Percentiles rank a stretch among this genome's conserved stretches.
phyloP scores from a whole-genome alignment of 257 asterid species.

The Scutellaria baicalensis region DNA sequence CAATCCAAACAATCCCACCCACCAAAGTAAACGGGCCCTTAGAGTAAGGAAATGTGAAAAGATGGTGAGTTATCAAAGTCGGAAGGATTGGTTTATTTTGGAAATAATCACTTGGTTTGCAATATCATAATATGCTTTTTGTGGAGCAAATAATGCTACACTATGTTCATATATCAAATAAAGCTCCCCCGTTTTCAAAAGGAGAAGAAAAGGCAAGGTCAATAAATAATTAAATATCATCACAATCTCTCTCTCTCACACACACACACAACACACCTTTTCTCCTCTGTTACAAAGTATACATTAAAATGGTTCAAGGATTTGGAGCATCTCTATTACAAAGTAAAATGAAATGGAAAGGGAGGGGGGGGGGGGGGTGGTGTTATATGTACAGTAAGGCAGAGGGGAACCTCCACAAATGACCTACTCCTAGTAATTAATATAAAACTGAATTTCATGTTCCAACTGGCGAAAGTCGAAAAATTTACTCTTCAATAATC shows the following conservation, averaged over 20 bases:
- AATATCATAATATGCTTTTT: background rate
- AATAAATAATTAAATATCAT: background rate
- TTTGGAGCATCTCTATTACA: constrained; percentile 3
- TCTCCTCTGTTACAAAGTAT: background rate
- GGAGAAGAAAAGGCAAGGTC: background rate
- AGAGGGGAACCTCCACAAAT: constrained; percentile 11
- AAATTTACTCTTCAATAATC: background rate
- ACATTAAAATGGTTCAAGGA: background rate
- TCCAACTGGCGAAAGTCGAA: constrained; percentile 11
- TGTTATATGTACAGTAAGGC: constrained; percentile 10
- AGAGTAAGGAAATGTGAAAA: constrained; percentile 8
- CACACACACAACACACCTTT: background rate
- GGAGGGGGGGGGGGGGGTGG: background rate
- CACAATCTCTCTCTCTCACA: background rate
- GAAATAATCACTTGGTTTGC: background rate
- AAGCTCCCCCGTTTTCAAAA: background rate
- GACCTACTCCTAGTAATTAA: constrained; percentile 12
- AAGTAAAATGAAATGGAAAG: background rate
- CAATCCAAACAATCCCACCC: too few relatives aligned
- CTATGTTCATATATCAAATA: background rate
- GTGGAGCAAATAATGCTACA: constrained; percentile 1
- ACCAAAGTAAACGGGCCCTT: too few relatives aligned
- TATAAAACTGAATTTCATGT: constrained; percentile 2
- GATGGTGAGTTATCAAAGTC: background rate
- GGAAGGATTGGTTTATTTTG: background rate